A percentile compares a stretch with the other conserved stretches of the same genome.
These are phyloP conservation scores for Sphaerulina vaccinii DNA, from an alignment of 2,329 filamentous ascomycete species.

Conservation along the genomic window DNA sequence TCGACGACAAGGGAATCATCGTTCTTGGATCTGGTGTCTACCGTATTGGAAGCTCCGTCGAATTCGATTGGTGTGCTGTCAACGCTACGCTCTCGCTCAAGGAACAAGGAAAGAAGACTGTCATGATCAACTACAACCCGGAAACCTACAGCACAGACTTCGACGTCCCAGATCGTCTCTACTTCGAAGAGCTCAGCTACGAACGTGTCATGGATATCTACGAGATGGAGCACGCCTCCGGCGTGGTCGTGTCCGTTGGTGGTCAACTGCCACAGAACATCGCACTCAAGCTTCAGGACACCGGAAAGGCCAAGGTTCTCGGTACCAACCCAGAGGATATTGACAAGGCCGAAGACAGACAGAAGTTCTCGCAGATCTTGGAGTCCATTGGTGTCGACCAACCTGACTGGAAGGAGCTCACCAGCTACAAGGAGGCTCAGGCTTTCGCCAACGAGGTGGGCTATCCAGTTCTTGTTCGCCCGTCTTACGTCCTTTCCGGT, in stretches of 20 bases:
- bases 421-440: constrained; percentile 83
- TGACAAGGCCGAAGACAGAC: constrained; percentile 95
- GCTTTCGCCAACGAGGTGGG: constrained; percentile 79
- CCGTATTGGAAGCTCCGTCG: constrained; percentile 93
- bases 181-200: constrained; percentile 96
- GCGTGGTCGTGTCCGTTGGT: constrained; percentile 92
- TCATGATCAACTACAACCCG: constrained; percentile 75
- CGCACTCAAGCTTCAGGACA: constrained; percentile 87
- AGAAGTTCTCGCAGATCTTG: constrained; percentile 97
- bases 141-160: constrained; percentile 71
- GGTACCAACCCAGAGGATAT: constrained; percentile 93
- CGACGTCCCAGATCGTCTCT: constrained; percentile 85
- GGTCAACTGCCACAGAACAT: constrained; percentile 98
- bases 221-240: constrained; percentile 79
- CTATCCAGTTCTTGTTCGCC: constrained; percentile 93
- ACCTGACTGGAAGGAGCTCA: constrained; percentile 96
- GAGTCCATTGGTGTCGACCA: constrained; percentile 97
- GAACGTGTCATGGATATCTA: constrained; percentile 95
- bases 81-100: constrained; percentile 81
- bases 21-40: constrained; percentile 95
- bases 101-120: constrained; percentile 89
- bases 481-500: constrained; percentile 92
- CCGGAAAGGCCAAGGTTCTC: constrained; percentile 82
- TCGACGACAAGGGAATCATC: constrained; percentile 86
- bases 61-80: constrained; percentile 98